Evolutionary conservation across 2,329 filamentous ascomycete species (phyloP).

Genomic region (Pyrenochaeta sp.): DNA sequence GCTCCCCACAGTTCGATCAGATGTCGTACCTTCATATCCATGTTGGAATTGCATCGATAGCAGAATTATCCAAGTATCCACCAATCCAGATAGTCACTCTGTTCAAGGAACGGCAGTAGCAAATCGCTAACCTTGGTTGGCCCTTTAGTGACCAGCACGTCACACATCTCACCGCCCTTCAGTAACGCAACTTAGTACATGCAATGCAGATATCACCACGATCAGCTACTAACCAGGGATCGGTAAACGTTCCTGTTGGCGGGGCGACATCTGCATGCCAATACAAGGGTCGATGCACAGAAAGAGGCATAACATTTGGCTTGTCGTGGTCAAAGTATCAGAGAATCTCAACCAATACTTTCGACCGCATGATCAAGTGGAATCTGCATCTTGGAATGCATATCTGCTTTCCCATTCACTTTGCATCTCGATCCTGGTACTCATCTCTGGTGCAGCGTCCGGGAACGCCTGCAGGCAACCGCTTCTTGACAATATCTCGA

Average conservation of each 20-base stretch:
- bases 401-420: not conserved
- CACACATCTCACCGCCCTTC: slow-evolving; percentile 24
- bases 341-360: not conserved
- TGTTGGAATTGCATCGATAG: not conserved
- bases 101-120: slow-evolving; percentile 5
- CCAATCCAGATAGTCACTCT: not conserved
- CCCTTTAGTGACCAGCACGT: slow-evolving; percentile 24
- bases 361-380: not conserved
- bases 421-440: not conserved
- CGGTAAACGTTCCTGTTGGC: not conserved
- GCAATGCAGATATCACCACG: not conserved
- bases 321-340: not conserved
- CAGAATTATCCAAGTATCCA: not conserved
- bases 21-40: not conserved
- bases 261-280: not conserved
- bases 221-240: not conserved
- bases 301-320: not conserved
- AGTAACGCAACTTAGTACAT: not conserved
- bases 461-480: not conserved
- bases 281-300: not conserved
- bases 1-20: not conserved
- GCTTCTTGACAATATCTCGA: not conserved
- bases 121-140: slow-evolving; percentile 12
- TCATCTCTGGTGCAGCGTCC: not conserved
- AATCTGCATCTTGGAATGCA: not conserved